Conservation (phyloP, 1,284 basidiomycete genomes). For the Tremellales sp. region DNA sequence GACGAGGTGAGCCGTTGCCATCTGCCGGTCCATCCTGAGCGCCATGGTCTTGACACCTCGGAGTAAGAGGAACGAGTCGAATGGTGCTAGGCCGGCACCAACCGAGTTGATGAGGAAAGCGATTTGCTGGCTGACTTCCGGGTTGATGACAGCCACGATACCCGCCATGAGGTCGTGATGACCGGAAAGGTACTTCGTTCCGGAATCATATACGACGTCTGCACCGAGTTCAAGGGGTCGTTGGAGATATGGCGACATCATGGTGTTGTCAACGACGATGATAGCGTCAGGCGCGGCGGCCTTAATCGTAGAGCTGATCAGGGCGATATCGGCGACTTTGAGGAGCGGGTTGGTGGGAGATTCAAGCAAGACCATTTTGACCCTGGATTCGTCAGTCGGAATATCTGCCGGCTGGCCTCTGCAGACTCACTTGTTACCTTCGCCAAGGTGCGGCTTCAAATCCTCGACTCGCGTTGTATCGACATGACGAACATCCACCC, state of each 20-base stretch:
- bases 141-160: conserved; percentile 83
- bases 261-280: conserved; percentile 96
- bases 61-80: conserved; percentile 92
- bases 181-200: conserved; percentile 94
- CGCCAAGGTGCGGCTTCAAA: conserved; percentile 62
- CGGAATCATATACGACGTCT: conserved; percentile 97
- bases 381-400: conserved; percentile 21
- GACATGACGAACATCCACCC: conserved; percentile 86
- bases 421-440: conserved; percentile 55
- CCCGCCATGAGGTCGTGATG: conserved; percentile 99
- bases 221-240: conserved; percentile 92
- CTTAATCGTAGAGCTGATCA: conserved; percentile 75
- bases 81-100: conserved; percentile 93
- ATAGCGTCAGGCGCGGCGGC: conserved; percentile 73
- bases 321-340: conserved; percentile 87
- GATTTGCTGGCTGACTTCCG: conserved; percentile 84
- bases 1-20: conserved; percentile 74
- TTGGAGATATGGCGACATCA: conserved; percentile 99
- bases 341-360: conserved; percentile 96
- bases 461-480: conserved; percentile 69
- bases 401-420: not conserved
- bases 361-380: conserved; percentile 88
- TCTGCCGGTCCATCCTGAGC: conserved; percentile 93
- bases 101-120: conserved; percentile 93
- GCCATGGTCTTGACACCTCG: conserved; percentile 96